Percentiles rank a stretch among this genome's conserved stretches.
Conservation (phyloP, 1,284 basidiomycete species). For the Chiua sp. region DNA sequence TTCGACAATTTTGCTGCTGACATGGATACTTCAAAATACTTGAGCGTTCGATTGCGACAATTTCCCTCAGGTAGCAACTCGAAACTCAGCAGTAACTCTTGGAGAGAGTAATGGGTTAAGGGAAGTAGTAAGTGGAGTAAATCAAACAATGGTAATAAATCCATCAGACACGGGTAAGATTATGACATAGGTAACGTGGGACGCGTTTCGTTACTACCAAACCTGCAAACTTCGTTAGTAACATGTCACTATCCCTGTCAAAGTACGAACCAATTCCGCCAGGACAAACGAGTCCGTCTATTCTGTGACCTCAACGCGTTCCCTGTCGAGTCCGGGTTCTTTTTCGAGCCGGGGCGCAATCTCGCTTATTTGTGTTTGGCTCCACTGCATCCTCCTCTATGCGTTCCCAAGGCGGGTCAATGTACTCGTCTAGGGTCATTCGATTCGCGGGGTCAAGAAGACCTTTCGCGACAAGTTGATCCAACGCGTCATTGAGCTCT, state of each 20-base stretch:
- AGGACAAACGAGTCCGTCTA: not conserved
- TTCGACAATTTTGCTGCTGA: too few relatives aligned
- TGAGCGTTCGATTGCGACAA: too few relatives aligned
- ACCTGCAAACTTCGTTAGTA: not conserved
- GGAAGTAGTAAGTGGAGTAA: not conserved
- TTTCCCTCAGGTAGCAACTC: too few relatives aligned
- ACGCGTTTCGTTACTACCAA: not conserved
- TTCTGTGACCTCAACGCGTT: not conserved
- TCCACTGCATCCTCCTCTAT: not conserved
- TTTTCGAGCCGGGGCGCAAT: not conserved
- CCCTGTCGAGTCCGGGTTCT: too few relatives aligned
- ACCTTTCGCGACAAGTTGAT: not conserved
- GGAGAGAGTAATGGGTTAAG: not conserved
- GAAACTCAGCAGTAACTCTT: too few relatives aligned
- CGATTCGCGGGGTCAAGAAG: not conserved
- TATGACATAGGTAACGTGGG: too few relatives aligned
- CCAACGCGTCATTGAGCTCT: not conserved
- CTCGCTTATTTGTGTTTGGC: not conserved
- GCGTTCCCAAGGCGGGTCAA: not conserved
- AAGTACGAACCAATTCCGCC: not conserved
- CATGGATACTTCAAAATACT: too few relatives aligned
- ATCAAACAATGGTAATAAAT: too few relatives aligned
- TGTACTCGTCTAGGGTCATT: not conserved
- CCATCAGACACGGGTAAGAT: too few relatives aligned
- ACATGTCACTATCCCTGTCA: not conserved